Evolutionary conservation across 257 asterid species (phyloP), one percentile per base, ranked within the genome.

Genomic region (Agastache rugosa): DNA sequence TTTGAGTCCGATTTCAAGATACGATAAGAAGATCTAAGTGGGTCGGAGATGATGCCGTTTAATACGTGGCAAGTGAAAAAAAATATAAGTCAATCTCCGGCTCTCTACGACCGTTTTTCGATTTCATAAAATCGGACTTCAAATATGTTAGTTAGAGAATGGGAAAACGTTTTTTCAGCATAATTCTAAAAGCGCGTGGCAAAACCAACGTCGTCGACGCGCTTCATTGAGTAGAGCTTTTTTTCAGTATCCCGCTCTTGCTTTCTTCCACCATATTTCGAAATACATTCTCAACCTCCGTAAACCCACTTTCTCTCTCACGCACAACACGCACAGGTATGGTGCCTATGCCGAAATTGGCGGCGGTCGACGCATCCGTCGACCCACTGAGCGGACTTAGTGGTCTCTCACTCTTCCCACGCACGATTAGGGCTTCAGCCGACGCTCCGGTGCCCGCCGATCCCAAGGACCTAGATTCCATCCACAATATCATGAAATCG

Each of bases 401-500:
- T 62, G 93, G 89, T n/a, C 85, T 81, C 2, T 76, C 83, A 73
- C 80, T 86, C 10, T 80, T 89, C 63, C 88, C 94, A 11, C 83
- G 85, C 71, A 78, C 90, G 70, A 67, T 81, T 85, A 80, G 85
- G 89, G 86, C 86, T 75, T 72, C 89, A 0, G 65, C 82, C 35
- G 73, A 39, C 59, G 76, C 50, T 66, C 48, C 83, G 8, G 42
- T 79, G 35, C 83, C 88, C 17, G 20, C 69, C 53, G 76, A 73
- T 44, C 59, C 77, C 48, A 80, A 69, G 48, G 85, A 89, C 84
- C 90, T 85, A 29, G 84, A 87, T 68, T 85, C 89, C 15, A 20
- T 89, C 69, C 88, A 88, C 71, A 75, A 75, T 65, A 80, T 87
- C 70, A 84, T 89, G 89, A 86, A 89, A 80, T 83, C 86, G 25